phyloP scores from a whole-genome alignment of 2,329 filamentous ascomycete species.

The Pleurostoma richardsiae region DNA sequence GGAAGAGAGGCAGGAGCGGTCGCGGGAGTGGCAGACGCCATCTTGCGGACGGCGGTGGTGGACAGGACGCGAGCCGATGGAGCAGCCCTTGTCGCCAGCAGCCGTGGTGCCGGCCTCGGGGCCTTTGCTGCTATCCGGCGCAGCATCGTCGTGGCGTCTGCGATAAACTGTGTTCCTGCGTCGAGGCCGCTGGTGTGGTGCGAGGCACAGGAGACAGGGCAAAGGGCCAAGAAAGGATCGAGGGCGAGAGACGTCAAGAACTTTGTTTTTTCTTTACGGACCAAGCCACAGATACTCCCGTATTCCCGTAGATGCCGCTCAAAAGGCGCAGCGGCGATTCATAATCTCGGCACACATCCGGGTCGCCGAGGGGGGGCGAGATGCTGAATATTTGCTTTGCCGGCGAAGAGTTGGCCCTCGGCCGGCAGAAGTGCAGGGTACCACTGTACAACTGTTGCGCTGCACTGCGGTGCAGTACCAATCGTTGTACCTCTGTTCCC shows the following conservation, averaged over 20 bases:
- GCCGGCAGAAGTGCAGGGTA: no score
- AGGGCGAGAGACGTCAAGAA: no score
- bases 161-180: background rate
- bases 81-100: background rate
- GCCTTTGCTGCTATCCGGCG: slow-evolving; percentile 6
- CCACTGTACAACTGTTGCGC: no score
- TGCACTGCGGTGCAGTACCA: no score
- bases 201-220: background rate
- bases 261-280: background rate
- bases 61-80: slow-evolving; percentile 21
- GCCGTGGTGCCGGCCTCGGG: background rate
- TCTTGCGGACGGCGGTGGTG: slow-evolving; percentile 35
- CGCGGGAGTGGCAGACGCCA: slow-evolving; percentile 47
- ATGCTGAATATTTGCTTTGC: no score
- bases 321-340: no score
- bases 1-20: slow-evolving; percentile 54
- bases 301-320: background rate
- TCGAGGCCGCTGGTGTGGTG: background rate
- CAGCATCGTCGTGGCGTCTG: slow-evolving; percentile 4
- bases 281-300: background rate
- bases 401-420: no score
- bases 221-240: background rate
- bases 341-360: no score
- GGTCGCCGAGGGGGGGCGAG: no score
- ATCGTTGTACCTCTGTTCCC: no score